A percentile compares a stretch with the other conserved stretches of the same genome.
Evolutionary conservation across 495 filamentous ascomycete genomes (phyloP).

Genomic region (Chaetomidium leptoderma): DNA sequence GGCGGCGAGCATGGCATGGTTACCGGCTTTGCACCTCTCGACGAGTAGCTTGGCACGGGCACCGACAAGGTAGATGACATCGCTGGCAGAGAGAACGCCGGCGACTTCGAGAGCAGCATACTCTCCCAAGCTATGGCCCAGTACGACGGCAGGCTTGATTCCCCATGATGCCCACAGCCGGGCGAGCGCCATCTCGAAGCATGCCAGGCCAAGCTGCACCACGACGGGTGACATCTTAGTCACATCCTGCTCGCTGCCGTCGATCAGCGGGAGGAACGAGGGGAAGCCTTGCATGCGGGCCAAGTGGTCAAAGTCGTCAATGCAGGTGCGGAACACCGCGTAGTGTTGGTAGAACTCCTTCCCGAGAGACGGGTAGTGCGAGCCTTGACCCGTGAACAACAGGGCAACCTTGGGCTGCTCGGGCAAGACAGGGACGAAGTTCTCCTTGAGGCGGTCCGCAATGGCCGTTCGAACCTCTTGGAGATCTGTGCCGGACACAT

Average conservation of each 20-base stretch:
- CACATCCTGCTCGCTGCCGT: constrained; percentile 54
- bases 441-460: constrained; percentile 41
- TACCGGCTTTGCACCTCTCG: constrained; percentile 64
- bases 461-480: constrained; percentile 41
- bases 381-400: constrained; percentile 68
- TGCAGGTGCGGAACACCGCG: constrained; percentile 62
- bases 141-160: constrained; percentile 66
- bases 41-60: constrained; percentile 71
- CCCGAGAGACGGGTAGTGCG: constrained; percentile 63
- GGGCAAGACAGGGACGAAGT: constrained; percentile 44
- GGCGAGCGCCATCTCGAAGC: constrained; percentile 80
- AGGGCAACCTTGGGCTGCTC: constrained; percentile 57
- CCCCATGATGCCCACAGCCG: constrained; percentile 78
- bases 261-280: constrained; percentile 62
- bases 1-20: constrained; percentile 65
- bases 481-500: constrained; percentile 53
- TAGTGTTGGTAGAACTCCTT: constrained; percentile 63
- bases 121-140: constrained; percentile 85
- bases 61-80: constrained; percentile 78
- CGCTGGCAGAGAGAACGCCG: constrained; percentile 71
- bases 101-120: constrained; percentile 81
- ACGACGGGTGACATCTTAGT: constrained; percentile 65
- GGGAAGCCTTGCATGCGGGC: constrained; percentile 66
- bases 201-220: constrained; percentile 71
- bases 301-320: constrained; percentile 67